Evolutionary conservation across 352 stramenopile species (phyloP).

Genomic region (Globisporangium emineosum): DNA sequence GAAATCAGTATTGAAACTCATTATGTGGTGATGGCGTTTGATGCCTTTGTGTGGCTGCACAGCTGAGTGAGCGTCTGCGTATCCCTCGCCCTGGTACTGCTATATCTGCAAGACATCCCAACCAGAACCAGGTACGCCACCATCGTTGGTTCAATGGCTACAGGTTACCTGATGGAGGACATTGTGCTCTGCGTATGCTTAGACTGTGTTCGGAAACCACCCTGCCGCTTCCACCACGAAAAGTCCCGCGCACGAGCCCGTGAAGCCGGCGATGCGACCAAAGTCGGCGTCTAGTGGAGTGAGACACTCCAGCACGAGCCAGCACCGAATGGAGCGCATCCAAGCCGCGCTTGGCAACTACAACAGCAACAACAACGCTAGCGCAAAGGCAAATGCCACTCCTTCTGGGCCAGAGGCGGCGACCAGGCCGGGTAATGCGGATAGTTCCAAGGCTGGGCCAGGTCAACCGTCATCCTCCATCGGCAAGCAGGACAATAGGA

Average conservation of each 20-base stretch:
- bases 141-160: neutral
- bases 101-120: neutral
- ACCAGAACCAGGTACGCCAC: neutral
- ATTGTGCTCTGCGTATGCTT: neutral
- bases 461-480: neutral
- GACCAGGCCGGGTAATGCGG: neutral
- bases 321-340: constrained; percentile 34
- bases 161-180: neutral
- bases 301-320: constrained; percentile 23
- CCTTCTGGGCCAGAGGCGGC: neutral
- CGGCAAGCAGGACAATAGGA: constrained; percentile 18
- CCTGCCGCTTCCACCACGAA: neutral
- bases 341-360: constrained; percentile 23
- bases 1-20: neutral
- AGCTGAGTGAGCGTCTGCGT: constrained; percentile 51
- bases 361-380: neutral
- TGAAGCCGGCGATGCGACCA: constrained; percentile 36
- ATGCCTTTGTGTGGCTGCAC: constrained; percentile 3
- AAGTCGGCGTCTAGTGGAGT: constrained; percentile 30
- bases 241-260: neutral
- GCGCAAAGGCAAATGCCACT: no score
- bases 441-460: no score
- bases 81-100: constrained; percentile 35
- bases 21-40: neutral
- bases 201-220: neutral